Percentiles rank a stretch among this genome's conserved stretches.
Conservation (phyloP, 495 filamentous ascomycete genomes). For the Penicillium canescens region DNA sequence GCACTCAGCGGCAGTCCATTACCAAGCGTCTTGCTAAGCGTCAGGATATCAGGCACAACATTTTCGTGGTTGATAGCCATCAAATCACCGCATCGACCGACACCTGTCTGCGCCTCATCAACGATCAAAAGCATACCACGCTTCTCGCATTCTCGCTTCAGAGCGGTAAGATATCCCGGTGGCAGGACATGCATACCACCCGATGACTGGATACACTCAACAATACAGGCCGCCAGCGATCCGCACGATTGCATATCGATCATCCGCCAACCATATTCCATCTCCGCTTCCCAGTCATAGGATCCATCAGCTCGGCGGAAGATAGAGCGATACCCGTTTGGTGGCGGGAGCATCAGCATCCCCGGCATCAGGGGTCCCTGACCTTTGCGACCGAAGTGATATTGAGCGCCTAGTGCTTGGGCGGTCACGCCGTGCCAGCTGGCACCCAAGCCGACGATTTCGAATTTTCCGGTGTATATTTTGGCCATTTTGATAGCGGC, state of each 20-base stretch:
- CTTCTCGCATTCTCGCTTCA: slow-evolving; percentile 47
- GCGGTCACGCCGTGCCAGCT: slow-evolving; percentile 51
- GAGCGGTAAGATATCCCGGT: slow-evolving; percentile 43
- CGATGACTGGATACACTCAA: slow-evolving; percentile 53
- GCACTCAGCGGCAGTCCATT: slow-evolving; percentile 14
- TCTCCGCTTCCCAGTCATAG: slow-evolving; percentile 58
- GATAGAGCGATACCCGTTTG: slow-evolving; percentile 53
- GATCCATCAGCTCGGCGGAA: slow-evolving; percentile 51
- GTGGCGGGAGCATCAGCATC: slow-evolving; percentile 48
- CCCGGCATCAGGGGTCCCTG: slow-evolving; percentile 35
- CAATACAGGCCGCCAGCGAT: slow-evolving; percentile 54
- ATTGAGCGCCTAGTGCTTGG: slow-evolving; percentile 36
- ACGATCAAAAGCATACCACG: slow-evolving; percentile 55
- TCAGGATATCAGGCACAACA: slow-evolving; percentile 46
- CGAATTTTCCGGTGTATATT: slow-evolving; percentile 51
- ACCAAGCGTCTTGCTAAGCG: slow-evolving; percentile 14
- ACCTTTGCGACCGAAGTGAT: slow-evolving; percentile 41
- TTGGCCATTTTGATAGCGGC: slow-evolving; percentile 54
- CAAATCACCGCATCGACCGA: slow-evolving; percentile 52
- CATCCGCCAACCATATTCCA: slow-evolving; percentile 54
- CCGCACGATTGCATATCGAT: slow-evolving; percentile 53
- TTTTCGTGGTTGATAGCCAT: slow-evolving; percentile 50
- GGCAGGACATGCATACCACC: slow-evolving; percentile 50
- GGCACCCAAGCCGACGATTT: slow-evolving; percentile 49
- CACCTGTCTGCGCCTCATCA: slow-evolving; percentile 57